Evolutionary conservation across 208 protist genomes (phyloP), one percentile per base, ranked within the genome.

Genomic region (Spongospora subterranea): DNA sequence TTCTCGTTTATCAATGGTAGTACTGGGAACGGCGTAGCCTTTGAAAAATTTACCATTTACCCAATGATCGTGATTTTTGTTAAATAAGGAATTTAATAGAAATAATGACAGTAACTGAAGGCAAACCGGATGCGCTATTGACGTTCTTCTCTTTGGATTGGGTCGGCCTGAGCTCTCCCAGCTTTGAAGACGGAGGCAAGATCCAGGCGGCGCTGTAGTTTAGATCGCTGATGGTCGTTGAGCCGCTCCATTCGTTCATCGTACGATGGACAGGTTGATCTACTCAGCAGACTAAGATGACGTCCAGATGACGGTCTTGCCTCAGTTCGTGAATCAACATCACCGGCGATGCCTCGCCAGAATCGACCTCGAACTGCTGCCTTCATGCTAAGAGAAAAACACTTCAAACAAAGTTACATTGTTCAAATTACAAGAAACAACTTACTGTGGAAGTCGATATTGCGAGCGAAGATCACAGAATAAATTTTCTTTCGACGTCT

Each of bases 371-470:
- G 6, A 6, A 60, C 6, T 29, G 50, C 50, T n/a, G 71, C 71
- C 35, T 39, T 35, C 6, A 43, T 43, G 6, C n/a, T 82, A 43
- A n/a, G n/a, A n/a, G n/a, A 43, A 82, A 6, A 82, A 17, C 35
- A 43, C 71, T 45, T 35, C 6, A 20, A 20, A 43, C n/a, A 35
- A 6, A 43, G 40, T 17, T 13, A 82, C 6, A 6, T 39, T 35
- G n/a, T 43, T 35, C n/a, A n/a, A n/a, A n/a, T n/a, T n/a, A n/a
- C n/a, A n/a, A 43, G 6, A 20, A 82, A n/a, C n/a, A n/a, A n/a
- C 71, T 82, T 82, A 43, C 71, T n/a, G 71, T 20, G 71, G 71
- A 20, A 39, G n/a, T 82, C 71, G 71, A 6, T n/a, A 82, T 82
- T 82, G 71, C 35, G 6, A 6, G 35, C 35, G 71, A 39, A 82